Evolutionary conservation across 106 monocot species (phyloP).

Genomic region (Dendrobium chrysotoxum): DNA sequence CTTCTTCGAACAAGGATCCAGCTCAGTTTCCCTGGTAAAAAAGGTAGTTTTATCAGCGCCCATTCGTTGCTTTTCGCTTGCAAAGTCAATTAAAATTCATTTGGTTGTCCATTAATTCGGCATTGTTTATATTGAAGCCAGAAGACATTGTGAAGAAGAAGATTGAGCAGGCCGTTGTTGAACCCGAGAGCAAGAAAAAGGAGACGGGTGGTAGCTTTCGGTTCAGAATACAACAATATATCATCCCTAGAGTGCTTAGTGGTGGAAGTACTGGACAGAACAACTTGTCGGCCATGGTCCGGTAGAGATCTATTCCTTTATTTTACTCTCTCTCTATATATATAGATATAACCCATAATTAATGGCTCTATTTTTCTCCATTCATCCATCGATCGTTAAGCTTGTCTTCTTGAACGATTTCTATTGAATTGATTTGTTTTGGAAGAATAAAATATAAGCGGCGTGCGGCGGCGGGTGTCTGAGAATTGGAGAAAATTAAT

Average conservation of each 20-base stretch:
- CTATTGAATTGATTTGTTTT: no score
- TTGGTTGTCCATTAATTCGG: neutral
- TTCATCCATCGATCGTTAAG: no score
- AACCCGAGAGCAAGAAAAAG: slow-evolving; percentile 17
- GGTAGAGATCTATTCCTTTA: neutral
- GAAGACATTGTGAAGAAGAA: slow-evolving; percentile 46
- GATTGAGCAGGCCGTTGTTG: slow-evolving; percentile 18
- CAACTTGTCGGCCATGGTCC: slow-evolving; percentile 42
- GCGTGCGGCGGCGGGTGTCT: no score
- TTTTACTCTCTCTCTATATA: neutral
- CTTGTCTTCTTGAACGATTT: no score
- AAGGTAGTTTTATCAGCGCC: neutral
- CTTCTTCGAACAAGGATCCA: slow-evolving; percentile 17
- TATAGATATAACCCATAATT: no score
- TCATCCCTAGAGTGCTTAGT: slow-evolving; percentile 7
- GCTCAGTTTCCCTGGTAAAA: neutral
- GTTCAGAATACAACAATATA: slow-evolving; percentile 42
- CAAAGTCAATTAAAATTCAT: neutral
- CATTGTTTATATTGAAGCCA: slow-evolving; percentile 39
- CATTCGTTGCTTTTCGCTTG: neutral
- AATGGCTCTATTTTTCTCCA: no score
- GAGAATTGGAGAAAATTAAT: no score
- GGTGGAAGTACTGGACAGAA: slow-evolving; percentile 10
- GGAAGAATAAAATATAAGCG: no score
- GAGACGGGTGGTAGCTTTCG: slow-evolving; percentile 25